phyloP scores from a whole-genome alignment of 2,329 filamentous ascomycete genomes.

The Arthrobotrys conoides region DNA sequence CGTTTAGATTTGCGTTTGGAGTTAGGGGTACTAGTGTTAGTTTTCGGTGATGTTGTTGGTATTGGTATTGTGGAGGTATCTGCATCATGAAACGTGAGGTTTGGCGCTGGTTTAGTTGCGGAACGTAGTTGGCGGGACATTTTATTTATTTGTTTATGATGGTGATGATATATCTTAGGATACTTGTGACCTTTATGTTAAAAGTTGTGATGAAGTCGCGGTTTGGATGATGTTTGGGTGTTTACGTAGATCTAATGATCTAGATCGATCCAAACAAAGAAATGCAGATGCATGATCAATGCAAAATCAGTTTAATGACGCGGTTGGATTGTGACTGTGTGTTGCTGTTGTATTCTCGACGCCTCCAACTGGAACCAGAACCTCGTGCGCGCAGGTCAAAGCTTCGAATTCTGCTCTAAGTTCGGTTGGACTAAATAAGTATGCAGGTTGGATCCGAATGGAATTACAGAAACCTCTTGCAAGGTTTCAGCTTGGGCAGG shows the following conservation, averaged over 20 bases:
- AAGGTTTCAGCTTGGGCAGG: neutral
- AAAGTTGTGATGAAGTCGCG: neutral
- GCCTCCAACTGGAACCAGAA: neutral
- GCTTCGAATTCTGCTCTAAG: neutral
- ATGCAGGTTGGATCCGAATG: neutral
- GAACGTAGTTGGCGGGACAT: slow-evolving; percentile 50
- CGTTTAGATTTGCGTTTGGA: slow-evolving; percentile 67
- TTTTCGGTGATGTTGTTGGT: slow-evolving; percentile 66
- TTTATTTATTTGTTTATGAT: slow-evolving; percentile 10
- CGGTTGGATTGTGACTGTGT: neutral
- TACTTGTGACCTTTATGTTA: too few relatives aligned
- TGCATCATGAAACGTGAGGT: neutral
- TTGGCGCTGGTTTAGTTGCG: neutral
- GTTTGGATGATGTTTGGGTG: neutral
- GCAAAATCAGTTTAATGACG: too few relatives aligned
- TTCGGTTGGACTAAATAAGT: neutral
- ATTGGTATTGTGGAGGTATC: neutral
- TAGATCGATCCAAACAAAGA: neutral
- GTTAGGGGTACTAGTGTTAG: slow-evolving; percentile 62
- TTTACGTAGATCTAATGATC: neutral
- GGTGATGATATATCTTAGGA: neutral
- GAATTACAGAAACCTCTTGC: neutral
- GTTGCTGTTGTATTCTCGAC: slow-evolving; percentile 11
- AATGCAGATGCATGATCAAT: too few relatives aligned
- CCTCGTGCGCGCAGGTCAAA: too few relatives aligned